Evolutionary conservation across 2,329 filamentous ascomycete species (phyloP), one percentile per base, ranked within the genome.

Genomic region (Pestalotiopsis sp.): DNA sequence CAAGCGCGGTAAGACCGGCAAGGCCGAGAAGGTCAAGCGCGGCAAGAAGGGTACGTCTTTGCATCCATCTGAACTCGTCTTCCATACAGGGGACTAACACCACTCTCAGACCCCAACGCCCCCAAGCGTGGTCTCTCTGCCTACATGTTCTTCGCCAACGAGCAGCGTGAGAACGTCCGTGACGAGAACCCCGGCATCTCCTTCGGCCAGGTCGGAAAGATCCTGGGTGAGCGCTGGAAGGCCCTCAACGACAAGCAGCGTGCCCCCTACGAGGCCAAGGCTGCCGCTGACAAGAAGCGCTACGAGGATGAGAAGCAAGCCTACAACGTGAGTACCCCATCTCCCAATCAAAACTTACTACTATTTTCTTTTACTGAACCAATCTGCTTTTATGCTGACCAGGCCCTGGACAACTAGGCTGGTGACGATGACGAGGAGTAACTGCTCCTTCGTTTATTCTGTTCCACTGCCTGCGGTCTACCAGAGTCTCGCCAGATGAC

Each of bases 121-220:
- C 96, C 96, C 82, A 99, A 98, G 94, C 94, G 96, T 84, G 96
- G 95, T 87, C 93, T 99, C 64, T 98, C 96, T 66, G 96, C 96
- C 73, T 99, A 99, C 91, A 99, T 99, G 96, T 98, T 98, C 92
- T 99, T 98, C 82, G 96, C 96, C 90, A 98, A 98, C 80, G 96
- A 98, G 85, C 94, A 98, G 86, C 95, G 96, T 77, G 95, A 98
- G 81, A 97, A 96, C 83, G 96, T 99, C 76, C 94, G 96, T 77
- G 94, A 97, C 82, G 95, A 98, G 84, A 98, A 98, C 89, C 95
- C 95, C 52, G 95, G 95, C 77, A 97, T 98, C 85, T 92, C 92
- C 76, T 99, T 99, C 84, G 96, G 94, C 78, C 95, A 98, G 84
- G 95, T 99, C 78, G 96, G 96, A 86, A 98, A 98, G 90, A 88